Evolutionary conservation across 1,139 yeast species (phyloP).

Genomic region (Kluyveromyces sp.): DNA sequence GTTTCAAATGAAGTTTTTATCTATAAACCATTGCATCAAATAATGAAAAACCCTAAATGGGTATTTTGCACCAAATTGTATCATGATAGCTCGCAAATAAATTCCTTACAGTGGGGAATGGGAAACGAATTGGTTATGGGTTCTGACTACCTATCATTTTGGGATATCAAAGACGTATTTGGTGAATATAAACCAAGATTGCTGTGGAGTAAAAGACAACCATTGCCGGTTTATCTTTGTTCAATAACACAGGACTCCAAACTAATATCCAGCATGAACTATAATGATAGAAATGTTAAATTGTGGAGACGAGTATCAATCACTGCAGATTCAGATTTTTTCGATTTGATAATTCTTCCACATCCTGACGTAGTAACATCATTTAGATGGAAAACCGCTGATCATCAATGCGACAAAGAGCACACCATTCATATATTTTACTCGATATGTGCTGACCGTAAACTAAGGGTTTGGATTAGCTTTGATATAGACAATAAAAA

Average conservation of each 20-base stretch:
- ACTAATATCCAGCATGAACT: constrained; percentile 56
- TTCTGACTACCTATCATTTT: constrained; percentile 46
- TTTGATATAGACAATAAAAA: constrained; percentile 53
- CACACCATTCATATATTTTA: constrained; percentile 42
- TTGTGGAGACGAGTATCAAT: constrained; percentile 74
- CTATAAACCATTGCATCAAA: constrained; percentile 35
- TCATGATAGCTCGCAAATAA: constrained; percentile 36
- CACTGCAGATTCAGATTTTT: constrained; percentile 55
- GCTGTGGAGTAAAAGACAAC: constrained; percentile 52
- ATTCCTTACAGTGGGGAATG: constrained; percentile 60
- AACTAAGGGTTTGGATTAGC: constrained; percentile 66
- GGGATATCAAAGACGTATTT: constrained; percentile 42
- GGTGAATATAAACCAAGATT: constrained; percentile 34
- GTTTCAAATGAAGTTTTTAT: constrained; percentile 29
- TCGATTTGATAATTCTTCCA: constrained; percentile 61
- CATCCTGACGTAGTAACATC: constrained; percentile 55
- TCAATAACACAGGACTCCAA: constrained; percentile 58
- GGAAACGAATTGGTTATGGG: constrained; percentile 58
- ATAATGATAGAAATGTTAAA: constrained; percentile 59
- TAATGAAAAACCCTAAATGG: constrained; percentile 43
- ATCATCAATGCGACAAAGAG: constrained; percentile 20
- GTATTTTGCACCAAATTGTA: constrained; percentile 32
- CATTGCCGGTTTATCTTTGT: constrained; percentile 49
- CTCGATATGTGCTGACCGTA: constrained; percentile 49
- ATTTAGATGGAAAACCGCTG: constrained; percentile 44